Base-by-base conservation (phyloP, 179 eudicot genomes). In the Dionaea muscipula region DNA sequence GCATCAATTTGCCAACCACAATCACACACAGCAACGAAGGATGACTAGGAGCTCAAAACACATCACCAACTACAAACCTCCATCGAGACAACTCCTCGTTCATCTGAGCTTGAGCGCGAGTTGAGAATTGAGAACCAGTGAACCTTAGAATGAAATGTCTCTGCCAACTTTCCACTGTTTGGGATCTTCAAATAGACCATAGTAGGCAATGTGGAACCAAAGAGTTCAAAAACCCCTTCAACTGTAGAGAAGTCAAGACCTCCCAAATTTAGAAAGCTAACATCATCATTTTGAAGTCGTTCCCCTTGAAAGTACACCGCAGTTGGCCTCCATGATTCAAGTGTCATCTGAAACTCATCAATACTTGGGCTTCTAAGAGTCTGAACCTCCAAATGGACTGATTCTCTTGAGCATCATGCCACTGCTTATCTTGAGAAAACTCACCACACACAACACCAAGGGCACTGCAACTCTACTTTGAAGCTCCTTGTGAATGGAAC, bases 161-260 rank as follows among this genome's bases (percentile, higher is more conserved):
- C 80, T 3, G 96, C 98, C 53, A 87, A 59, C 41, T 51, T 50
- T 66, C 84, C 84, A 55, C 96, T 88, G 77, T 82, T 60, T 47
- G 94, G 72, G n/a, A 79, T 45, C 78, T 91, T 96, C 86, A 91
- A 68, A 81, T 87, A 87, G 64, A 91, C 98, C 70, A 81, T 71
- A 44, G 83, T 80, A 26, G 98, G 98, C 76, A 77, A 56, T 44
- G 72, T 59, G 66, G 84, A 61, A 63, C 59, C 63, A 68, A 87
- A 84, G 43, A 84, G 72, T 50, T 68, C 84, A 35, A 80, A 68
- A 28, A 82, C 60, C 31, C 63, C 80, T 57, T 80, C 84, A 27
- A 69, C 73, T 47, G 67, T 60, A 51, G 89, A 83, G 55, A 74
- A 56, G 55, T 79, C 81, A 63, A 47, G 63, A 68, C 74, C 91